Percentiles rank a stretch among this genome's conserved stretches.
phyloP scores from a whole-genome alignment of 495 filamentous ascomycete species.

The Trichocladium antarcticum region DNA sequence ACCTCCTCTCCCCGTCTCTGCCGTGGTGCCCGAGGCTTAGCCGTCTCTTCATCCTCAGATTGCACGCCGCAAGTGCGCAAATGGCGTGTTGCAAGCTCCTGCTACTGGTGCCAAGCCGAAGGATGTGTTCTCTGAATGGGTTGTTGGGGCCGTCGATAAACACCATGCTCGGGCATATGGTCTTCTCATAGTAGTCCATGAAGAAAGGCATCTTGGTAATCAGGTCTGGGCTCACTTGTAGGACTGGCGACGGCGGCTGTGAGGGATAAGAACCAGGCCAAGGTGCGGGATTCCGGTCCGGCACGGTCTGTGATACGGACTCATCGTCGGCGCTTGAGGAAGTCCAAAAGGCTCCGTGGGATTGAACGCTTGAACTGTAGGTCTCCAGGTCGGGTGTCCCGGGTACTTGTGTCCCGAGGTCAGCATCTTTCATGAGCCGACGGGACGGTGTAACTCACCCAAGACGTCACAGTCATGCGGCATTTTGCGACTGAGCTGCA shows the following conservation, averaged over 20 bases:
- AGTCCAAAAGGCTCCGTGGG: constrained; percentile 34
- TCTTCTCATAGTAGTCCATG: constrained; percentile 73
- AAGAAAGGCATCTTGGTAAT: constrained; percentile 49
- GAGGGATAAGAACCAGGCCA: constrained; percentile 21
- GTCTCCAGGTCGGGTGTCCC: constrained; percentile 37
- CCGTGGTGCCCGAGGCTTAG: constrained; percentile 43
- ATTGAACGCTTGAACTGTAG: constrained; percentile 37
- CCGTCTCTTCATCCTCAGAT: constrained; percentile 53
- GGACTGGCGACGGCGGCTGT: constrained; percentile 18
- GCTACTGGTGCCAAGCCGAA: constrained; percentile 66
- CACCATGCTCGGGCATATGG: constrained; percentile 82
- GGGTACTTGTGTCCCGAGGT: constrained; percentile 17
- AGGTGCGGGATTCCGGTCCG: constrained; percentile 16
- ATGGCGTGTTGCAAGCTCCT: constrained; percentile 83
- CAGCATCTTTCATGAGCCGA: neutral
- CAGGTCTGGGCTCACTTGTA: constrained; percentile 41
- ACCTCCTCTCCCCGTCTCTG: constrained; percentile 28
- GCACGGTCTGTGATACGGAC: constrained; percentile 25
- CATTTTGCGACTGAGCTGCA: constrained; percentile 36
- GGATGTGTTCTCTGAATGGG: constrained; percentile 75
- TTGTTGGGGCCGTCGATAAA: constrained; percentile 77
- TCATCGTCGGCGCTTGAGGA: constrained; percentile 34
- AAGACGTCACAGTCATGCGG: constrained; percentile 37
- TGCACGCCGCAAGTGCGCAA: constrained; percentile 78
- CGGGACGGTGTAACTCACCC: constrained; percentile 27